phyloP scores from a whole-genome alignment of 202 grass and related monocot species.

The Carex sylvatica region DNA sequence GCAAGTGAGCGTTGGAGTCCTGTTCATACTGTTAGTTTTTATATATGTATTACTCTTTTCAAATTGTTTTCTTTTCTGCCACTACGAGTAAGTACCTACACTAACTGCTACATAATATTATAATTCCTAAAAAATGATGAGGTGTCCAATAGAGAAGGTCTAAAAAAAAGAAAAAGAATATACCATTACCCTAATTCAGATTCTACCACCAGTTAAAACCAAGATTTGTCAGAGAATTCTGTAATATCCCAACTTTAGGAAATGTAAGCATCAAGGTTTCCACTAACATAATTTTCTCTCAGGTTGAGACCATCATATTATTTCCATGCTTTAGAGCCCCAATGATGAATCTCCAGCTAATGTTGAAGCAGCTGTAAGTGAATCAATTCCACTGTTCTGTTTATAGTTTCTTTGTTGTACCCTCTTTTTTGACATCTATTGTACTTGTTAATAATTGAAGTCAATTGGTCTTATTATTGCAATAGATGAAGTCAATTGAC shows the following conservation, averaged over 20 bases:
- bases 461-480: background rate
- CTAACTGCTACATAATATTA: background rate
- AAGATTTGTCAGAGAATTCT: background rate
- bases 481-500: background rate
- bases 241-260: background rate
- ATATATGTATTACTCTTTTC: no score
- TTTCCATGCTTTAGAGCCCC: slow-evolving; percentile 40
- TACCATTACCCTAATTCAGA: background rate
- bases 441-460: background rate
- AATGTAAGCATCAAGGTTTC: background rate
- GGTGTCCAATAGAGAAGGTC: background rate
- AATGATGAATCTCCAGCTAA: slow-evolving; percentile 29
- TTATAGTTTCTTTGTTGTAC: background rate
- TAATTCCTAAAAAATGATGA: background rate
- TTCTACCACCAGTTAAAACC: background rate
- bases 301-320: slow-evolving; percentile 44
- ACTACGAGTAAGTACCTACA: background rate
- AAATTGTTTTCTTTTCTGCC: background rate
- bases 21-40: slow-evolving; percentile 36
- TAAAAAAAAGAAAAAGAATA: background rate
- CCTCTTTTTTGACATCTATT: background rate
- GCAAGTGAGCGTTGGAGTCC: slow-evolving; percentile 44
- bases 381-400: background rate
- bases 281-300: slow-evolving; percentile 17
- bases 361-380: slow-evolving; percentile 40